Percentiles rank a stretch among this genome's conserved stretches.
These are phyloP conservation scores for Lentinula raphanica DNA, from an alignment of 768 basidiomycete species.

Conservation along the genomic window DNA sequence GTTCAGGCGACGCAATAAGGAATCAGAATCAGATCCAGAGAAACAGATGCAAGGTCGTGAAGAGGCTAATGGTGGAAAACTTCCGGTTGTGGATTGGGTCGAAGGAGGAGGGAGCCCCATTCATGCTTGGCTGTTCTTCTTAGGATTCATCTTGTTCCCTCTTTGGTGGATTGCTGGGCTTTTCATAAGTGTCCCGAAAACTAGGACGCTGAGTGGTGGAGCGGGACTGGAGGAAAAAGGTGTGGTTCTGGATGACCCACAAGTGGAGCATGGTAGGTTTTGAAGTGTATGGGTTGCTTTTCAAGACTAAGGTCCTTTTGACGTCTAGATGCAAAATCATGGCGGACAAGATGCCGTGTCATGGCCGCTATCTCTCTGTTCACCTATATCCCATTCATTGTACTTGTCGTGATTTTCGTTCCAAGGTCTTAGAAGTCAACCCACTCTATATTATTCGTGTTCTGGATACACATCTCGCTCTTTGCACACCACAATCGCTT, in stretches of 20 bases:
- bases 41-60: background rate
- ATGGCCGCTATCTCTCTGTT: constrained; percentile 43
- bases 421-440: background rate
- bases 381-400: constrained; percentile 54
- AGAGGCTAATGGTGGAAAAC: constrained; percentile 15
- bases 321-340: constrained; percentile 41
- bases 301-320: background rate
- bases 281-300: background rate
- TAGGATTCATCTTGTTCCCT: constrained; percentile 63
- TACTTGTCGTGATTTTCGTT: constrained; percentile 44
- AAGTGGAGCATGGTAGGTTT: constrained; percentile 46
- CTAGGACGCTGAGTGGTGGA: background rate
- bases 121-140: constrained; percentile 76
- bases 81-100: constrained; percentile 46
- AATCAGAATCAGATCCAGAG: background rate
- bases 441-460: no score
- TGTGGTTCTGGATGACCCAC: constrained; percentile 50
- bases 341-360: constrained; percentile 54
- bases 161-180: constrained; percentile 60
- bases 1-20: background rate
- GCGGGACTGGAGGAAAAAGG: constrained; percentile 1
- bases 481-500: no score
- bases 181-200: constrained; percentile 29
- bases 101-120: constrained; percentile 41
- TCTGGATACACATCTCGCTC: no score